Base-by-base conservation (phyloP, 805 yeast species). In the Sporopachydermia lactativora region DNA sequence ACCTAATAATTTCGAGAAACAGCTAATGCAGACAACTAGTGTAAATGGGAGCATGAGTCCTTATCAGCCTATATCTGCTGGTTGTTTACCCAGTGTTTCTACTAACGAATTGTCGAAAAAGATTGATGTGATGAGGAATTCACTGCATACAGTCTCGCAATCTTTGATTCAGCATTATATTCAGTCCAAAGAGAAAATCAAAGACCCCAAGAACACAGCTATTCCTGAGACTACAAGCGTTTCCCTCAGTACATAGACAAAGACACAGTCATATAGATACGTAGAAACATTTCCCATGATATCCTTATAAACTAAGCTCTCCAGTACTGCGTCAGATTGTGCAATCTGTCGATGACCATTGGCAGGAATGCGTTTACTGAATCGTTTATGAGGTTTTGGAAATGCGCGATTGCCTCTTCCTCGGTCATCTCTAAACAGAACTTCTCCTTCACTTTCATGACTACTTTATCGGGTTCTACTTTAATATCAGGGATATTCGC, bases 271-370 rank as follows among this genome's bases (percentile, higher is more conserved):
- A 24, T 24, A 24, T 8, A 8, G n/a, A n/a, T 8, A 8, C n/a
- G 31, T 8, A 8, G 31, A n/a, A 8, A 24, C 31, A 24, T n/a
- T 24, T 24, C 8, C 31, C n/a, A 24, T 24, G 31, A 24, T 24
- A n/a, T 24, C 31, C 8, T 24, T 24, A 24, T 24, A 24, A 24
- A 8, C 49, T 47, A 89, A 0, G 96, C 86, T 45, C 98, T 65
- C 98, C 98, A 94, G 55, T 92, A 92, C 55, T 92, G 99, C 0
- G 99, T 96, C 55, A 92, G 68, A 60, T 89, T 85, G 58, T 92
- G 99, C 40, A 92, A 62, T 47, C 96, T 75, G 54, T 92, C 99
- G 41, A 92, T 92, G 14, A 94, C 95, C 54, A 88, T 88, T 0
- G 98, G 97, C 43, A 89, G 58, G 43, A 92, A 73, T 0, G 98